Percentiles rank a stretch among this genome's conserved stretches.
Evolutionary conservation across 2,329 filamentous ascomycete species (phyloP).

Genomic region (Alternaria brassicicola): DNA sequence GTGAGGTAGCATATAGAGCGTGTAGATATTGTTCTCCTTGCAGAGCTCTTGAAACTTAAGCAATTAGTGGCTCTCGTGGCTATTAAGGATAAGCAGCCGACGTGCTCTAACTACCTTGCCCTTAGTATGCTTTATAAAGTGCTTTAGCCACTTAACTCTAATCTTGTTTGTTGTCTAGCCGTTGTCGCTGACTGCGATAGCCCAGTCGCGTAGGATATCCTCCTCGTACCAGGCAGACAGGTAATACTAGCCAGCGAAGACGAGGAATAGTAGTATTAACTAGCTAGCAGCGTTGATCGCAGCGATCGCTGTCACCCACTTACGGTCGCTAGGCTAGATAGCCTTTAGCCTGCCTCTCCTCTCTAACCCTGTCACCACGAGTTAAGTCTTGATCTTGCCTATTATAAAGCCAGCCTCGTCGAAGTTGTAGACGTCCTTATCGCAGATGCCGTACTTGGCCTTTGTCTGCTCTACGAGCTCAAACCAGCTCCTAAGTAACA

Average conservation of each 20-base stretch:
- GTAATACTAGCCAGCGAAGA: slow-evolving; percentile 14
- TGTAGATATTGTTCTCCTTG: slow-evolving; percentile 6
- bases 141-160: neutral
- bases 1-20: neutral
- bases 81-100: slow-evolving; percentile 22
- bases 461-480: slow-evolving; percentile 14
- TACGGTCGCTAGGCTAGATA: slow-evolving; percentile 35
- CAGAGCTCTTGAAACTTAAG: slow-evolving; percentile 39
- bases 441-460: slow-evolving; percentile 16
- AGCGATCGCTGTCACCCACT: slow-evolving; percentile 36
- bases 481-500: slow-evolving; percentile 10
- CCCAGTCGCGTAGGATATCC: slow-evolving; percentile 17
- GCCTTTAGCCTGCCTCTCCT: slow-evolving; percentile 16
- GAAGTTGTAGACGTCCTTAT: slow-evolving; percentile 28
- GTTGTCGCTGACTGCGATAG: slow-evolving; percentile 13
- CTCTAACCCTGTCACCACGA: slow-evolving; percentile 20
- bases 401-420: slow-evolving; percentile 25
- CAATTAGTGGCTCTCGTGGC: slow-evolving; percentile 37
- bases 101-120: neutral
- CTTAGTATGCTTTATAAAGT: neutral
- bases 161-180: neutral
- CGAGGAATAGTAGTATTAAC: slow-evolving; percentile 15
- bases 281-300: slow-evolving; percentile 20
- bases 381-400: slow-evolving; percentile 13
- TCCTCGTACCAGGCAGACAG: slow-evolving; percentile 14